Percentiles rank a stretch among this genome's conserved stretches.
Conservation (phyloP, 192 early-diverging fungal species). For the Coemansia guatemalensis region DNA sequence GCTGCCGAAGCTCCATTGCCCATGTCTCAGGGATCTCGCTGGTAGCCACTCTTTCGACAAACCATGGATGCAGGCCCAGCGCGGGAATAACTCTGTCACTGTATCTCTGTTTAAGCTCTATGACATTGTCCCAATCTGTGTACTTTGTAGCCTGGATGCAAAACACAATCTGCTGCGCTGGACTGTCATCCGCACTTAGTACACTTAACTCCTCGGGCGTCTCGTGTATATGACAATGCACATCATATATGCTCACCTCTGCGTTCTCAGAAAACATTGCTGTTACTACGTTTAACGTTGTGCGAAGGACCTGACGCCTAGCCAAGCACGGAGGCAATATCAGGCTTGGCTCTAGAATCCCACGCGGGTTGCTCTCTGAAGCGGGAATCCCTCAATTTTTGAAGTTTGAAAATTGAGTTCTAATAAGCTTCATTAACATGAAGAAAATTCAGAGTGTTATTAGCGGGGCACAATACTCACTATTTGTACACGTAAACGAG, state of each 20-base stretch:
- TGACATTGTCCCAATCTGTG: slow-evolving; percentile 38
- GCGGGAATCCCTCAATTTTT: slow-evolving; percentile 39
- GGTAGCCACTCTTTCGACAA: slow-evolving; percentile 29
- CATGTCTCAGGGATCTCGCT: slow-evolving; percentile 36
- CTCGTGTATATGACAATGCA: slow-evolving; percentile 53
- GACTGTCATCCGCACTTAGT: neutral
- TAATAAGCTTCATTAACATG: neutral
- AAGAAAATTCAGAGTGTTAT: neutral
- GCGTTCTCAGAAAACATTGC: neutral
- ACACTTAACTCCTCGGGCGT: slow-evolving; percentile 13
- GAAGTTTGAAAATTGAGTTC: neutral
- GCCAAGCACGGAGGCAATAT: slow-evolving; percentile 20
- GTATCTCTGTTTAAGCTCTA: slow-evolving; percentile 17
- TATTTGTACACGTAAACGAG: neutral
- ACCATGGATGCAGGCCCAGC: slow-evolving; percentile 56
- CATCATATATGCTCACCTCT: slow-evolving; percentile 18
- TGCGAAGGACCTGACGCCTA: slow-evolving; percentile 34
- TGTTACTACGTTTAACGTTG: slow-evolving; percentile 5
- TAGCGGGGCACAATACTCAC: neutral
- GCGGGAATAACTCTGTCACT: slow-evolving; percentile 25
- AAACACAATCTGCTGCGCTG: slow-evolving; percentile 6
- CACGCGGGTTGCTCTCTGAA: slow-evolving; percentile 25
- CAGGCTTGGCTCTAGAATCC: slow-evolving; percentile 30
- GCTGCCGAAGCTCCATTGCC: slow-evolving; percentile 21
- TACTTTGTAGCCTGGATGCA: slow-evolving; percentile 48